Evolutionary conservation across 768 basidiomycete genomes (phyloP), one percentile per base, ranked within the genome.

Genomic region (Kwoniella bestiolae): DNA sequence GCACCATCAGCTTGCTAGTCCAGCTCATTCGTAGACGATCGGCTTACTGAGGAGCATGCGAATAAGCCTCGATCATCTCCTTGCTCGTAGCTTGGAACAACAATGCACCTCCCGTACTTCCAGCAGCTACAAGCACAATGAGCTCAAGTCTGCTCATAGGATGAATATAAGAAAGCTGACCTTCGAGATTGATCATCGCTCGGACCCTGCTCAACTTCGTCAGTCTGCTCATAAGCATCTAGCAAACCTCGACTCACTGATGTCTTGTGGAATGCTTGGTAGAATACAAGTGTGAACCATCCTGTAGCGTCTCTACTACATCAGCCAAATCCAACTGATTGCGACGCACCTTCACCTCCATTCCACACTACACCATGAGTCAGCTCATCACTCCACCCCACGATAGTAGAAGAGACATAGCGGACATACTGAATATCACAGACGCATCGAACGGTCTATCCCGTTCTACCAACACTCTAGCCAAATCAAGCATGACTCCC

Each of bases 21-120:
- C 56, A 49, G 5, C 7, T 23, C 21, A 29, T 35, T 55, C 5
- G 11, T 28, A 61, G 46, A 25, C 29, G 11, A 21, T 8, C 32
- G 25, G 47, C 78, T 49, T 65, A 87, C 90, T 90, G 85, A 2
- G 93, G 92, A 0, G 91, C 91, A 71, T 88, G 85, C 0, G 91
- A 87, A 76, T 94, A 94, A 0, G 92, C 94, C 52, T 89, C 85
- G 5, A 96, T 91, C 94, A 98, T 96, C 80, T 96, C 87, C 74
- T 92, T 87, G 5, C 91, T 92, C 0, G 94, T 97, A 0, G 94
- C 95, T 83, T 98, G 95, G 84, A 98, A 98, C 16, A 97, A 85
- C 7, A 97, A 82, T 73, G 94, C 94, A 28, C 88, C 90, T 0
- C 95, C 94, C 5, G 87, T 88, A 1, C 89, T 88, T 0, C 94